Evolutionary conservation across 108 stramenopile species (phyloP), one percentile per base, ranked within the genome.

Genomic region (Fistulifera solaris): DNA sequence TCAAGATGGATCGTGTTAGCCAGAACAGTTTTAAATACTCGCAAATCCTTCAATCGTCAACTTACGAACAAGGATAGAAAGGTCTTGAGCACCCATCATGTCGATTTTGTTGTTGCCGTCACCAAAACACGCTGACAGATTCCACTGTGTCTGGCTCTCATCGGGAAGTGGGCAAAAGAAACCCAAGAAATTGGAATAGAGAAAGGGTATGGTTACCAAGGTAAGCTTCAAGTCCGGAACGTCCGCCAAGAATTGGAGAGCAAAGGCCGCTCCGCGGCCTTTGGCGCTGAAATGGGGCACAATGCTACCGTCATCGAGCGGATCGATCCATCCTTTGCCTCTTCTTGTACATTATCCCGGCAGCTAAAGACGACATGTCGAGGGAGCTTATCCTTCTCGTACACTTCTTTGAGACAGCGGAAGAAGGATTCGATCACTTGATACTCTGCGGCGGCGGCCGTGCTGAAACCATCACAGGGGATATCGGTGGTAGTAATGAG

Each of bases 261-360:
- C 75, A 40, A 64, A 61, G 47, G 74, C 61, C 7, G 56, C 80
- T 17, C 71, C 80, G 31, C 62, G 61, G 15, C 80, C 80, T 40
- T 81, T 71, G 59, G 68, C 61, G 40, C 43, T 19, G 42, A 58
- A 81, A 40, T 81, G 75, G 17, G 75, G 73, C 1, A 75, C 73
- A 44, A 81, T 71, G n/a, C 72, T 66, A 14, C 80, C 80, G 41
- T 81, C 80, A 39, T 81, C 80, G 39, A 74, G 46, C 10, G 80
- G 75, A 21, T 70, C 55, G 11, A 77, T 77, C 50, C 45, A 70
- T 21, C 50, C 56, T 17, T 58, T 58, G 47, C 48, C 42, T 59
- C 62, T n/a, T 50, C 57, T 48, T 72, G 58, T 23, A 81, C 80
- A 54, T 81, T 75, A 55, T 75, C 76, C 19, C 61, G 56, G 8